Percentiles rank a stretch among this genome's conserved stretches.
Conservation (phyloP, 768 basidiomycete genomes). For the Mycena venus region DNA sequence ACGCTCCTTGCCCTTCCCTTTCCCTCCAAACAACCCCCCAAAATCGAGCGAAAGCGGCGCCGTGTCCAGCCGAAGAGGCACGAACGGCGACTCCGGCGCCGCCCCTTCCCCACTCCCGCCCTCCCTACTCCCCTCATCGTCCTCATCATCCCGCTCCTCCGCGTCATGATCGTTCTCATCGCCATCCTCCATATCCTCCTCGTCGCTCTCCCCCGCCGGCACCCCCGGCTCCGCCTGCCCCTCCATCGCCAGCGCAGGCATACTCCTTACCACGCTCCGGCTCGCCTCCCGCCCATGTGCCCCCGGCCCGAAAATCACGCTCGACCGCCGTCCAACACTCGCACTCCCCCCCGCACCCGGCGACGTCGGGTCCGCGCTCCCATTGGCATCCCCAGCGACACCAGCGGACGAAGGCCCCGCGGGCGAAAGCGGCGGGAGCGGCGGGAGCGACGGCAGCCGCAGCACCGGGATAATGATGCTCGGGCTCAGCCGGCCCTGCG, state of each 20-base stretch:
- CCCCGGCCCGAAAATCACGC: slow-evolving; percentile 32
- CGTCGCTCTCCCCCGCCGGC: slow-evolving; percentile 46
- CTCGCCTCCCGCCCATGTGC: slow-evolving; percentile 47
- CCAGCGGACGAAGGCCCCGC: not conserved
- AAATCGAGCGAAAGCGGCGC: slow-evolving; percentile 50
- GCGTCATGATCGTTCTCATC: slow-evolving; percentile 52
- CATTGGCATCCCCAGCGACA: slow-evolving; percentile 2
- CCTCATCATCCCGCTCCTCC: slow-evolving; percentile 40
- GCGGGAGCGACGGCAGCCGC: slow-evolving; percentile 28
- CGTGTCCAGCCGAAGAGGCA: slow-evolving; percentile 45
- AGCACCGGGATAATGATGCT: slow-evolving; percentile 24
- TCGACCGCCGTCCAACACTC: slow-evolving; percentile 28
- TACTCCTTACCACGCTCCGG: slow-evolving; percentile 58
- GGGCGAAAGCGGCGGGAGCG: not conserved
- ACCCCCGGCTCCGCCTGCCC: slow-evolving; percentile 49
- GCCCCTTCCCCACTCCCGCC: slow-evolving; percentile 24
- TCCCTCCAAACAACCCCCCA: slow-evolving; percentile 33
- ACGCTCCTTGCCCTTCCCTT: slow-evolving; percentile 42
- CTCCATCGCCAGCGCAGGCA: slow-evolving; percentile 66
- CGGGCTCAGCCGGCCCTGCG: slow-evolving; percentile 26
- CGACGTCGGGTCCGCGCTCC: slow-evolving; percentile 22
- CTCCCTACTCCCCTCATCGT: slow-evolving; percentile 34
- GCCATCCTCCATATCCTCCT: slow-evolving; percentile 48
- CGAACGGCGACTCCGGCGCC: slow-evolving; percentile 30
- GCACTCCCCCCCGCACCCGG: no score